Evolutionary conservation across 345 rosid species (phyloP).

Genomic region (Citrus cavaleriei): DNA sequence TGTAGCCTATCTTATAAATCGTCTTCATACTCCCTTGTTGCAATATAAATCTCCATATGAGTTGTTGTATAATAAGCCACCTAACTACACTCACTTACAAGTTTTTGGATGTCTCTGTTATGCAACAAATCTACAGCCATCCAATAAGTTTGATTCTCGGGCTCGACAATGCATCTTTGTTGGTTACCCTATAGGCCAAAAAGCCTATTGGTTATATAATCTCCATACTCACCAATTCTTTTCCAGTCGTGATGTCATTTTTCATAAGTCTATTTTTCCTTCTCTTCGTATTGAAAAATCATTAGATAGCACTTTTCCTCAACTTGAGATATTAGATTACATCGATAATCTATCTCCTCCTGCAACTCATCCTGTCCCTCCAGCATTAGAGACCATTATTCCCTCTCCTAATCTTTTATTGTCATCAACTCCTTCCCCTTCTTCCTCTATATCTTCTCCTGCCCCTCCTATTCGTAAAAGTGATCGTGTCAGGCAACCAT

Average conservation of each 20-base stretch:
- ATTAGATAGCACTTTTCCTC: too few relatives aligned
- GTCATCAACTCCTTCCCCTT: too few relatives aligned
- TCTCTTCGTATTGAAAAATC: too few relatives aligned
- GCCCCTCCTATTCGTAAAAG: too few relatives aligned
- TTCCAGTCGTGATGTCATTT: background rate
- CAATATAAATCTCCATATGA: background rate
- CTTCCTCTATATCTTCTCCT: too few relatives aligned
- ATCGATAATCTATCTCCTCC: too few relatives aligned
- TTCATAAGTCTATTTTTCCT: background rate
- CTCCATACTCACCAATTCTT: background rate
- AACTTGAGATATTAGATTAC: too few relatives aligned
- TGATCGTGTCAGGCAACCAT: too few relatives aligned
- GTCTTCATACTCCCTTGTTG: background rate
- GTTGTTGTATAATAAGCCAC: too few relatives aligned
- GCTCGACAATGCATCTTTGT: background rate
- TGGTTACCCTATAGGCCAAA: background rate
- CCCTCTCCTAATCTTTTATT: too few relatives aligned
- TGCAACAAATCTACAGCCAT: background rate
- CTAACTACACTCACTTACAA: background rate
- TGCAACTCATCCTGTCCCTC: too few relatives aligned
- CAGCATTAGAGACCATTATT: too few relatives aligned
- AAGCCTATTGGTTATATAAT: background rate
- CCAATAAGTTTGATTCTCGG: background rate
- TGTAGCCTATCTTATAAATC: background rate
- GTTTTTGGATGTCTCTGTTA: conserved; percentile 11